A percentile compares a stretch with the other conserved stretches of the same genome.
phyloP scores from a whole-genome alignment of 768 basidiomycete species.

The Fomitopsis pulvina region DNA sequence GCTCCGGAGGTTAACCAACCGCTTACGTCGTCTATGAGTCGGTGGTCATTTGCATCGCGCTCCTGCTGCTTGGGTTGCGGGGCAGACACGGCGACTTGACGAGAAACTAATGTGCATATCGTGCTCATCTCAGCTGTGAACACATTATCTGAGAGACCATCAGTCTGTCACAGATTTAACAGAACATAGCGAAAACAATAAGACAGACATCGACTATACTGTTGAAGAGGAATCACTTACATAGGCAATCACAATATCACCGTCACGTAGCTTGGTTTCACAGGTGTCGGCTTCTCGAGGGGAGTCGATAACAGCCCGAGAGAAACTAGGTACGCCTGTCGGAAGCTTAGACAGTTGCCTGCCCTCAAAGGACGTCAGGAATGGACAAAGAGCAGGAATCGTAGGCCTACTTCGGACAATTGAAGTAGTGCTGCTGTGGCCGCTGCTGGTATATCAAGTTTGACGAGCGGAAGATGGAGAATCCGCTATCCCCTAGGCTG shows the following conservation, averaged over 20 bases:
- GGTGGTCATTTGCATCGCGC: constrained; percentile 6
- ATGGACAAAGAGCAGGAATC: background rate
- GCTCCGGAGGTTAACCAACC: background rate
- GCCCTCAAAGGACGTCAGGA: background rate
- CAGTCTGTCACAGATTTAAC: constrained; percentile 31
- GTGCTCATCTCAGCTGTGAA: constrained; percentile 65
- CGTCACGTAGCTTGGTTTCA: constrained; percentile 43
- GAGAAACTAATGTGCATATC: constrained; percentile 62
- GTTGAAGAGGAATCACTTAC: constrained; percentile 24
- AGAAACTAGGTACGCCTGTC: constrained; percentile 12
- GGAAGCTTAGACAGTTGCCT: constrained; percentile 34
- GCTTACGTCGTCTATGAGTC: background rate
- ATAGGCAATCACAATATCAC: constrained; percentile 45
- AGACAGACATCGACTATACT: background rate
- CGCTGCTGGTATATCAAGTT: constrained; percentile 46
- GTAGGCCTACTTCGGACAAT: constrained; percentile 38
- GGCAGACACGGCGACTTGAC: constrained; percentile 21
- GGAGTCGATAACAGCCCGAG: constrained; percentile 26
- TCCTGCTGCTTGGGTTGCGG: background rate
- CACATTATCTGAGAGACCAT: constrained; percentile 49
- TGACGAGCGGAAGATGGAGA: constrained; percentile 62
- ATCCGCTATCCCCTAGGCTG: constrained; percentile 79
- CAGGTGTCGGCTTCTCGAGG: constrained; percentile 37
- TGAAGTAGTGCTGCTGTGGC: constrained; percentile 39
- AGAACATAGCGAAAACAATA: constrained; percentile 4